Conservation (phyloP, 371 early-diverging fungal genomes). For the Mortierella sp. region DNA sequence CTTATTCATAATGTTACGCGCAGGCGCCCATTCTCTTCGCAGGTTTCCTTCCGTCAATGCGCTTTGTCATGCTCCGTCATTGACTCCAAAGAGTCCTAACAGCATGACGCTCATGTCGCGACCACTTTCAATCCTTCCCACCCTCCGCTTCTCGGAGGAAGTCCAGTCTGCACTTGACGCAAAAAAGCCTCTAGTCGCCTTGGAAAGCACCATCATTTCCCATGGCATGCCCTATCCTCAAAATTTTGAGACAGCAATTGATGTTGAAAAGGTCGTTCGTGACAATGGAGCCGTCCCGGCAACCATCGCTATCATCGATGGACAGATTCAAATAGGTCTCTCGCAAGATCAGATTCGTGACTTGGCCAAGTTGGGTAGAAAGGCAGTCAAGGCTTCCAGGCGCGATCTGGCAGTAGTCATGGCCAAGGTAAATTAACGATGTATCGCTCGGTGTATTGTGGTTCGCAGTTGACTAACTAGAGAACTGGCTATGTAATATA, state of each 20-base stretch:
- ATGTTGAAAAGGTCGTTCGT: constrained; percentile 82
- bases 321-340: constrained; percentile 78
- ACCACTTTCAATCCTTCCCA: constrained; percentile 13
- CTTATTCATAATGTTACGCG: constrained; percentile 17
- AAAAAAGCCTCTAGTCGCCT: constrained; percentile 87
- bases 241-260: constrained; percentile 86
- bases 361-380: constrained; percentile 71
- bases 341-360: constrained; percentile 65
- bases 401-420: constrained; percentile 86
- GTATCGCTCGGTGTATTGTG: too few species aligned
- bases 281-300: constrained; percentile 86
- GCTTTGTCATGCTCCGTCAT: background rate
- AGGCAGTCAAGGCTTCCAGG: constrained; percentile 85
- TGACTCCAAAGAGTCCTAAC: background rate
- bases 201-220: constrained; percentile 94
- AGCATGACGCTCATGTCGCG: constrained; percentile 2
- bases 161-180: constrained; percentile 71
- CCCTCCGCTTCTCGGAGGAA: constrained; percentile 41
- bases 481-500: constrained; percentile 18
- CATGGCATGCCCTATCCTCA: constrained; percentile 97
- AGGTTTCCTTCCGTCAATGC: background rate
- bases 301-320: constrained; percentile 91
- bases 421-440: constrained; percentile 62
- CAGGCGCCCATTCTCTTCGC: constrained; percentile 7
- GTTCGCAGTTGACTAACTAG: background rate